These are phyloP conservation scores for Benincasa hispida DNA, from an alignment of 306 rosid species.

Conservation along the genomic window DNA sequence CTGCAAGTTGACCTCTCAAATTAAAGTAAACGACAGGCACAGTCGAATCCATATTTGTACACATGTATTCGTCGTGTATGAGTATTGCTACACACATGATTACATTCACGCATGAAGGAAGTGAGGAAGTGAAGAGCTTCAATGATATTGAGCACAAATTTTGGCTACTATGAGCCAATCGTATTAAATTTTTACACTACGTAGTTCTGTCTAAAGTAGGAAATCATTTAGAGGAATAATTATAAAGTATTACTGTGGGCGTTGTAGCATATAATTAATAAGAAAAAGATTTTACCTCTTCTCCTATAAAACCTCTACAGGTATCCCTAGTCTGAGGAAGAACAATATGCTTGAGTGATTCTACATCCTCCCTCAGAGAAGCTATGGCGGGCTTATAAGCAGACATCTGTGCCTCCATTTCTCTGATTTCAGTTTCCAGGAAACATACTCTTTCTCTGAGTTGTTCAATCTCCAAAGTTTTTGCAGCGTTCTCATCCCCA, in stretches of 20 bases:
- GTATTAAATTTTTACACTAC: not conserved
- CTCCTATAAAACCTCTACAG: constrained; percentile 14
- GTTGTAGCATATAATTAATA: not conserved
- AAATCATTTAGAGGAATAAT: not conserved
- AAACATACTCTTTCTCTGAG: constrained; percentile 32
- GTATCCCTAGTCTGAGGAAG: constrained; percentile 27
- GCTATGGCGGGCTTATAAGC: constrained; percentile 61
- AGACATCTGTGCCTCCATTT: constrained; percentile 47
- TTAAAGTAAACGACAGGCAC: not conserved
- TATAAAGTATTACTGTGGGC: not conserved
- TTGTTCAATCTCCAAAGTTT: constrained; percentile 44
- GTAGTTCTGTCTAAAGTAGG: not conserved
- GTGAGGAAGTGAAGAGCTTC: not conserved
- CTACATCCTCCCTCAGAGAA: constrained; percentile 62
- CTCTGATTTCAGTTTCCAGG: constrained; percentile 69
- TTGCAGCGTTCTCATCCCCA: constrained; percentile 49
- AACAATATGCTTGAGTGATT: constrained; percentile 55
- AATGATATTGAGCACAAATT: not conserved
- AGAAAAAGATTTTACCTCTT: constrained; percentile 35
- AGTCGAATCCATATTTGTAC: not conserved
- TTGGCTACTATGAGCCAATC: not conserved
- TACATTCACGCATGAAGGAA: not conserved
- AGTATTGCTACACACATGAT: not conserved
- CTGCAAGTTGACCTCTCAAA: not conserved
- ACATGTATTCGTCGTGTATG: not conserved